Base-by-base conservation (phyloP, 2,329 filamentous ascomycete genomes). In the Calonectria leucothoes region DNA sequence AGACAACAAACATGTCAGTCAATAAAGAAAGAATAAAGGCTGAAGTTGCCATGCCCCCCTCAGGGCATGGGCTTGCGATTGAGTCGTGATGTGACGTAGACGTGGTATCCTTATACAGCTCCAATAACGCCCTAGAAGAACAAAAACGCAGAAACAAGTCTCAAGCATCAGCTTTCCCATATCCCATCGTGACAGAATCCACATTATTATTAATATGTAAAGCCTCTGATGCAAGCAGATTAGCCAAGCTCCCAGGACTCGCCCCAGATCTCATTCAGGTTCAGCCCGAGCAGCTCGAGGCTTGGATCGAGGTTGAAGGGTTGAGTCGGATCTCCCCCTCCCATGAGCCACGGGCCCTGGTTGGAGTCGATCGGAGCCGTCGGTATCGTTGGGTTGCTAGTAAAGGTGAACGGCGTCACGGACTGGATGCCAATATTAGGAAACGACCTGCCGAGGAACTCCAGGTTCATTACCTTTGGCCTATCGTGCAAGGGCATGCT, bases 181-280 rank as follows among this genome's bases (percentile, higher is more conserved):
- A 52, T 33, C 51, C 68, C 68, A 48, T 64, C 67, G 66, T 70
- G 45, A 70, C 42, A 68, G 42, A 68, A 64, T 75, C 66, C 70
- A 71, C 57, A 61, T 74, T 75, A 72, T 76, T 78, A 79, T 77
- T 73, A 80, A 78, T 77, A 80, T 70, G 68, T 72, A 78, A 78
- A 59, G 31, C 20, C 33, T 55, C 35, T 61, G 42, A 59, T 75
- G 31, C 74, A 59, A 63, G 39, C 70, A 51, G 49, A 69, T 81
- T 77, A 85, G 70, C 84, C 85, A 73, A 85, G 78, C 75, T 86
- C 85, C 86, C 86, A 87, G 67, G 84, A 85, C 75, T 89, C 88
- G 49, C 88, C 89, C 89, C 89, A 91, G 67, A 91, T 83, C 75
- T 90, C 89, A 73, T 90, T 89, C 65, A 91, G 80, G 74, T 90